Evolutionary conservation across 371 early-diverging fungal genomes (phyloP).

Genomic region (Mucor plumbeus): DNA sequence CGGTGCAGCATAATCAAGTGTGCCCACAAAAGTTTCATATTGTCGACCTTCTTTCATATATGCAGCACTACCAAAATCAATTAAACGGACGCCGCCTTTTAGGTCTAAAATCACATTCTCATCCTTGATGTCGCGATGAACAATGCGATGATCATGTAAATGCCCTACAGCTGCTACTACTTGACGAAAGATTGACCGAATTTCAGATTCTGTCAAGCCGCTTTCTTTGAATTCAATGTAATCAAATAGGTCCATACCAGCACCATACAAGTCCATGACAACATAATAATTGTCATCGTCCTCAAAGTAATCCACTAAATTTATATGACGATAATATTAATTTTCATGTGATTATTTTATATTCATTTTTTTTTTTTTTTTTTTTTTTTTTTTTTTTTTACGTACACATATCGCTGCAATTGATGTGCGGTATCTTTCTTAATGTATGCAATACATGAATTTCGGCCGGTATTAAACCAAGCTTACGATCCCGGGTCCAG

Average conservation of each 20-base stretch:
- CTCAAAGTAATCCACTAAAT: conserved; percentile 63
- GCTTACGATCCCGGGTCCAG: conserved; percentile 65
- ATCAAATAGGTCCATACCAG: conserved; percentile 78
- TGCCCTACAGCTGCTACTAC: conserved; percentile 70
- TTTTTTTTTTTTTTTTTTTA: conserved; percentile 23
- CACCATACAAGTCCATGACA: conserved; percentile 67
- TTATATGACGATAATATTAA: neutral
- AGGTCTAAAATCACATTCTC: conserved; percentile 77
- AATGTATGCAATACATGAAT: conserved; percentile 73
- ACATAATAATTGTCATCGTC: conserved; percentile 73
- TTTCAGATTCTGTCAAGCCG: conserved; percentile 58
- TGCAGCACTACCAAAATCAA: conserved; percentile 77
- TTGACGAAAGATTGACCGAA: conserved; percentile 66
- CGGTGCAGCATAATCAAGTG: conserved; percentile 71
- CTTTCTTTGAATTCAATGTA: conserved; percentile 68
- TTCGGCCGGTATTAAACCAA: conserved; percentile 72
- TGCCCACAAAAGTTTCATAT: conserved; percentile 75
- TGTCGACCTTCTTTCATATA: conserved; percentile 55
- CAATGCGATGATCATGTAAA: conserved; percentile 71
- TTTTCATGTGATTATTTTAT: neutral
- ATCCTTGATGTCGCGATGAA: conserved; percentile 83
- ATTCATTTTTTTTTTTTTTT: conserved; percentile 18
- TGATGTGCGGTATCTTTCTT: conserved; percentile 62
- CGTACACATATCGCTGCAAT: conserved; percentile 66
- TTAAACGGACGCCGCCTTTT: conserved; percentile 55